Base-by-base conservation (phyloP, 116 monocot species). In the Posidonia oceanica region DNA sequence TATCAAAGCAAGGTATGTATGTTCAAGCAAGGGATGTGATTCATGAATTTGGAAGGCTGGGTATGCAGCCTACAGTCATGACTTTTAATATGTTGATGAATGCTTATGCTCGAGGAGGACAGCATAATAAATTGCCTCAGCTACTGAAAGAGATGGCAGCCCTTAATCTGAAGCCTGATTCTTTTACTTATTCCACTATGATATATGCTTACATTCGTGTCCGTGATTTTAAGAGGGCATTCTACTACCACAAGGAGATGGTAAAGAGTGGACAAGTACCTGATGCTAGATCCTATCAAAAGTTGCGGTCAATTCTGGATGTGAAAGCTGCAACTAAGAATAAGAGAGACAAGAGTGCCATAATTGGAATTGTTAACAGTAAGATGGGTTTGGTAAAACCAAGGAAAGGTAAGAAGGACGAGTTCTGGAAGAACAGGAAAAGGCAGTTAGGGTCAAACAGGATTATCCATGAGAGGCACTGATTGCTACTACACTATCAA, bases 61-160 rank as follows among this genome's bases (percentile, higher is more conserved):
- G 90, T 36, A 67, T 99, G 44, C 67, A 67, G 39, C 90, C 99
- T 21, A 84, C 86, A 8, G 81, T 84, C 18, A 88, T 99, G 93
- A 93, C 93, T 4, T 99, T 93, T 66, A 99, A 99, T 63, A 99
- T 99, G 76, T 76, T 99, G 76, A 99, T 99, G 81, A 93, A 99
- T 83, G 93, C 93, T 21, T 99, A 93, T 80, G 93, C 86, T 56
- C 75, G 86, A 29, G 99, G 99, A 53, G 99, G 93, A 5, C 93
- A 99, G 54, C 90, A 99, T 54, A 80, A 75, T 60, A 93, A 86
- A 69, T 78, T 99, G 59, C 99, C 99, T 14, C 82, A 84, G 66
- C 63, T 99, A 58, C 66, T 99, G 37, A 93, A 86, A 79, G 99
- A 99, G 73, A 99, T 99, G 99, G 67, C 74, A 23, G 67, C 76